Conservation (phyloP, 257 asterid species). For the Nicotiana attenuata region DNA sequence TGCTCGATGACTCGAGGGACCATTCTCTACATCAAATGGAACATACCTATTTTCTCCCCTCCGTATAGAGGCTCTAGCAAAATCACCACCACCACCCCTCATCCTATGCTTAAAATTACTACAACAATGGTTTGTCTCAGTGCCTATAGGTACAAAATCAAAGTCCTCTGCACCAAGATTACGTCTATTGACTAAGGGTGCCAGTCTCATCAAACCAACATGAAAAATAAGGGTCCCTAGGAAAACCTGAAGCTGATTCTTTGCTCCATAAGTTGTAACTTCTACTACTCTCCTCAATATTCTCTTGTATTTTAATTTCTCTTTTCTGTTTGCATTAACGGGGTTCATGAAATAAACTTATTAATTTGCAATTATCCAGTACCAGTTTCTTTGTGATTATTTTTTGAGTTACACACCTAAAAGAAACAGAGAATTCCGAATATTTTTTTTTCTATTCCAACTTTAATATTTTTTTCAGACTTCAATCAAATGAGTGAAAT, state of each 20-base stretch:
- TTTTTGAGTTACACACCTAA: no score
- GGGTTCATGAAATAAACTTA: no score
- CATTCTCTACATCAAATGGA: conserved; percentile 65
- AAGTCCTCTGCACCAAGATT: conserved; percentile 34
- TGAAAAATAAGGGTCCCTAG: conserved; percentile 62
- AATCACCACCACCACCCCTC: conserved; percentile 34
- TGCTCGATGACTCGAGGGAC: conserved; percentile 19
- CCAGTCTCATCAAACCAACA: conserved; percentile 71
- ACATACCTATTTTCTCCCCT: conserved; percentile 39
- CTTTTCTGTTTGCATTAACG: no score
- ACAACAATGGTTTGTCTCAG: conserved; percentile 19
- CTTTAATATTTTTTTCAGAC: no score
- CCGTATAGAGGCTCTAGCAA: conserved; percentile 8
- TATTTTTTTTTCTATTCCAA: no score
- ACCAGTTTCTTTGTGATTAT: no score
- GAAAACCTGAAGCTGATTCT: conserved; percentile 12
- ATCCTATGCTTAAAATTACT: conserved; percentile 29
- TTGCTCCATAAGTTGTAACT: conserved; percentile 13
- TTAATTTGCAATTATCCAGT: no score
- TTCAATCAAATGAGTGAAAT: no score
- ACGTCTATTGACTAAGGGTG: conserved; percentile 25
- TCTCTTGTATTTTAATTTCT: background rate
- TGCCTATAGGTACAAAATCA: conserved; percentile 37
- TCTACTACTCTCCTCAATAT: conserved; percentile 29
- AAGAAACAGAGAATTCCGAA: no score